Percentiles rank a stretch among this genome's conserved stretches.
Conservation (phyloP, 2,329 filamentous ascomycete species). For the Diaporthe batatas region DNA sequence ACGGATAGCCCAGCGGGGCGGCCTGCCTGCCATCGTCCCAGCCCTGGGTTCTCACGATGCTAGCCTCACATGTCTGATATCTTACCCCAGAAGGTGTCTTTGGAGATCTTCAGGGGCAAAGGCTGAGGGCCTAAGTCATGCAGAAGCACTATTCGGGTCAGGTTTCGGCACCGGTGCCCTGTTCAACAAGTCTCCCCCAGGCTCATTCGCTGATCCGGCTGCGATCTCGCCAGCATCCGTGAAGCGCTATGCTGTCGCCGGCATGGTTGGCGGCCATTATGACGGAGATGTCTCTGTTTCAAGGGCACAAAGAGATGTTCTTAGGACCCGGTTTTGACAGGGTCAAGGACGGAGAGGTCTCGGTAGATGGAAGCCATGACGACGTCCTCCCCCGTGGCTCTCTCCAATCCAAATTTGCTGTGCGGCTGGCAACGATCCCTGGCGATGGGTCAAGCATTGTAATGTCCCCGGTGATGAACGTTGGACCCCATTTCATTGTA, state of each 20-base stretch:
- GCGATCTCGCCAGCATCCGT: conserved; percentile 34
- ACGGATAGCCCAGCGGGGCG: conserved; percentile 34
- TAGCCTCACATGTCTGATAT: conserved; percentile 37
- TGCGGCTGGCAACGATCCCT: conserved; percentile 32
- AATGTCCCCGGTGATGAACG: conserved; percentile 43
- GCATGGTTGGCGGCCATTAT: conserved; percentile 21
- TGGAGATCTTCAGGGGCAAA: conserved; percentile 42
- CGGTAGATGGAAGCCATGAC: conserved; percentile 18
- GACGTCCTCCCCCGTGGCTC: background rate
- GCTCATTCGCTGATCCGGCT: conserved; percentile 31
- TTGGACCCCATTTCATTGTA: conserved; percentile 41
- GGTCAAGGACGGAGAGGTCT: conserved; percentile 23
- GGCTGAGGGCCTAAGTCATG: conserved; percentile 34
- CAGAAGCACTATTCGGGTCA: conserved; percentile 35
- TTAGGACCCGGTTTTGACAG: conserved; percentile 9
- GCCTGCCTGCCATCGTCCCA: conserved; percentile 33
- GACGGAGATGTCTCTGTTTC: conserved; percentile 39
- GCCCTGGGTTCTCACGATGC: conserved; percentile 22
- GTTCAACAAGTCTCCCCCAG: background rate
- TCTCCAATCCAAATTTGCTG: background rate
- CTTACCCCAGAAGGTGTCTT: conserved; percentile 40
- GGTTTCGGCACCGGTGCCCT: conserved; percentile 25
- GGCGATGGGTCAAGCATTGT: conserved; percentile 36
- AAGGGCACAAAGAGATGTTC: conserved; percentile 3
- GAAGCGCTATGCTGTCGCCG: conserved; percentile 31